These are phyloP conservation scores for Suillus paluster DNA, from an alignment of 768 basidiomycete species.

Conservation along the genomic window DNA sequence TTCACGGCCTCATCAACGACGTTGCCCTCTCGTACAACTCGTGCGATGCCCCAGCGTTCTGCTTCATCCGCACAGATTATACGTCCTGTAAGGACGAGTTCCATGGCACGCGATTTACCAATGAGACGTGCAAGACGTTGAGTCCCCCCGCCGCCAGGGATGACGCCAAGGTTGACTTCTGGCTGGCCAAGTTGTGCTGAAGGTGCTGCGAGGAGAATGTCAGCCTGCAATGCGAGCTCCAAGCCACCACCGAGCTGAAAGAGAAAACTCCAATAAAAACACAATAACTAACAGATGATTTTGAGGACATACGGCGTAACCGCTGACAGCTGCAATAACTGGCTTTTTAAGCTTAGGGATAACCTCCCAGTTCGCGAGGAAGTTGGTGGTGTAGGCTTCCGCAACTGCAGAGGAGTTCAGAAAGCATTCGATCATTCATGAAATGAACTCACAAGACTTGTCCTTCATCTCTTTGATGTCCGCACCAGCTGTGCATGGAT, in stretches of 20 bases:
- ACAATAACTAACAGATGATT: not conserved
- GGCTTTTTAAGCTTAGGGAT: slow-evolving; percentile 83
- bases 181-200: slow-evolving; percentile 95
- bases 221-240: slow-evolving; percentile 95
- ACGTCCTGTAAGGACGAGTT: slow-evolving; percentile 88
- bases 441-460: slow-evolving; percentile 70
- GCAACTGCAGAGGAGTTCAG: slow-evolving; percentile 51
- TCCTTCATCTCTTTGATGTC: slow-evolving; percentile 99
- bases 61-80: slow-evolving; percentile 83
- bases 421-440: not conserved
- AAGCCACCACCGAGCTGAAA: slow-evolving; percentile 93
- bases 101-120: slow-evolving; percentile 95
- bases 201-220: slow-evolving; percentile 91
- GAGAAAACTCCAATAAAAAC: not conserved
- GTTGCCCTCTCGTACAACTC: slow-evolving; percentile 76
- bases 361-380: slow-evolving; percentile 83
- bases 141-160: slow-evolving; percentile 93
- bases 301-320: slow-evolving; percentile 74
- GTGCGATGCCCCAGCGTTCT: slow-evolving; percentile 83
- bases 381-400: slow-evolving; percentile 87
- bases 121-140: slow-evolving; percentile 86
- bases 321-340: slow-evolving; percentile 94
- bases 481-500: slow-evolving; percentile 71
- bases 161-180: slow-evolving; percentile 93
- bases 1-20: slow-evolving; percentile 88